phyloP scores from a whole-genome alignment of 129 eudicot species.

The Flaveria bidentis region DNA sequence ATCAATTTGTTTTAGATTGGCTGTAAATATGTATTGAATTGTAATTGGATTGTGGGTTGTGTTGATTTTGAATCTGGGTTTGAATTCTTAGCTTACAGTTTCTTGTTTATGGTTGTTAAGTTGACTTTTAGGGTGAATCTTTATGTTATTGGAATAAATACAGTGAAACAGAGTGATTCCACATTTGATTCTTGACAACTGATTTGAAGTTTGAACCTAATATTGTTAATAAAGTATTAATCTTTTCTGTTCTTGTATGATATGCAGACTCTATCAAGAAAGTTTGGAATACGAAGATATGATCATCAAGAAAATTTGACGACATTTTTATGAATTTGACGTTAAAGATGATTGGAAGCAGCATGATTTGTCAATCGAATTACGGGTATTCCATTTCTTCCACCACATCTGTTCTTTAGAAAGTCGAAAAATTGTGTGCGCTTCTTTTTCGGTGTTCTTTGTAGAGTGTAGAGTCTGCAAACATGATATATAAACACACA shows the following conservation, averaged over 20 bases:
- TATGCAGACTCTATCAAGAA: constrained; percentile 50
- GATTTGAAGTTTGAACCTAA: neutral
- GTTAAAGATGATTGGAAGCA: constrained; percentile 32
- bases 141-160: neutral
- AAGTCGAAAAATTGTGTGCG: constrained; percentile 38
- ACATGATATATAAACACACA: constrained; percentile 26
- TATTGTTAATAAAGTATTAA: constrained; percentile 13
- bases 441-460: constrained; percentile 54
- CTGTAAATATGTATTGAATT: no score
- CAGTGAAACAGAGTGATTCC: neutral
- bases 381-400: constrained; percentile 42
- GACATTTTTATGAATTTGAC: constrained; percentile 32
- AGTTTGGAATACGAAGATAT: constrained; percentile 36
- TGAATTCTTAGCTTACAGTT: no score
- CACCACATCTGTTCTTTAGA: constrained; percentile 46
- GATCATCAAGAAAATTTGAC: constrained; percentile 33
- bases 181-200: neutral
- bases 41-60: no score
- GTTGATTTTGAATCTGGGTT: no score
- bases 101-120: neutral
- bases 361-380: constrained; percentile 54
- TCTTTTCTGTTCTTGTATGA: constrained; percentile 4
- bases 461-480: constrained; percentile 50
- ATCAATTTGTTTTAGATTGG: no score
- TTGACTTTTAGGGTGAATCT: neutral